phyloP scores from a whole-genome alignment of 441 rosid species.

The Hura crepitans region DNA sequence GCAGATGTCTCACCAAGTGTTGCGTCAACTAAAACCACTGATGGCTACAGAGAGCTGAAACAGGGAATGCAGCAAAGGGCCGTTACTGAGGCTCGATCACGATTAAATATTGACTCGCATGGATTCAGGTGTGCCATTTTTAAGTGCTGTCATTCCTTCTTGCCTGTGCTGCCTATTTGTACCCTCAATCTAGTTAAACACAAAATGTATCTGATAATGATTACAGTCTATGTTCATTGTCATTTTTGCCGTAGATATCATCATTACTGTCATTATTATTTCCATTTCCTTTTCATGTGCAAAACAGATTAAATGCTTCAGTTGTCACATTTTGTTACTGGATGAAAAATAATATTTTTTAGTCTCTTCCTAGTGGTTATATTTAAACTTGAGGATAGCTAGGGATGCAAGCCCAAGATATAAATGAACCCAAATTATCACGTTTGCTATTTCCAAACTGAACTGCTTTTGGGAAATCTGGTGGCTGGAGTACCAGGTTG shows the following conservation, averaged over 20 bases:
- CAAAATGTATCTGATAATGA: background rate
- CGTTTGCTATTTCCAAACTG: background rate
- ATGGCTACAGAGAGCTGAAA: conserved; percentile 72
- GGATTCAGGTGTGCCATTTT: conserved; percentile 62
- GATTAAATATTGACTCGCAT: conserved; percentile 69
- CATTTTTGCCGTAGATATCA: conserved; percentile 3
- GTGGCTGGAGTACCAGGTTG: background rate
- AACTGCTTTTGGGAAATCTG: background rate
- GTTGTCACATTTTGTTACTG: conserved; percentile 1
- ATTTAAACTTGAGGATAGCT: background rate
- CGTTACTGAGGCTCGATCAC: conserved; percentile 57
- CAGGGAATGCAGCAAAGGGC: conserved; percentile 71
- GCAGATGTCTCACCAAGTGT: conserved; percentile 59
- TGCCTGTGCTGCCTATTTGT: conserved; percentile 16
- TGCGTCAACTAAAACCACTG: conserved; percentile 50
- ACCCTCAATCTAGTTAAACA: conserved; percentile 15
- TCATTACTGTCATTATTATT: background rate
- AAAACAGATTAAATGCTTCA: background rate
- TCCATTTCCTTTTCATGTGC: background rate
- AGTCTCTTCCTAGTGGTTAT: background rate
- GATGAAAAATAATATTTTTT: background rate
- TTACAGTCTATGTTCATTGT: background rate
- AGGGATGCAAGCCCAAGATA: background rate
- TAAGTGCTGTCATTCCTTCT: conserved; percentile 12
- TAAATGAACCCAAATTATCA: background rate